Evolutionary conservation across 768 basidiomycete species (phyloP), one percentile per base, ranked within the genome.

Genomic region (Candolleomyces aberdarensis): DNA sequence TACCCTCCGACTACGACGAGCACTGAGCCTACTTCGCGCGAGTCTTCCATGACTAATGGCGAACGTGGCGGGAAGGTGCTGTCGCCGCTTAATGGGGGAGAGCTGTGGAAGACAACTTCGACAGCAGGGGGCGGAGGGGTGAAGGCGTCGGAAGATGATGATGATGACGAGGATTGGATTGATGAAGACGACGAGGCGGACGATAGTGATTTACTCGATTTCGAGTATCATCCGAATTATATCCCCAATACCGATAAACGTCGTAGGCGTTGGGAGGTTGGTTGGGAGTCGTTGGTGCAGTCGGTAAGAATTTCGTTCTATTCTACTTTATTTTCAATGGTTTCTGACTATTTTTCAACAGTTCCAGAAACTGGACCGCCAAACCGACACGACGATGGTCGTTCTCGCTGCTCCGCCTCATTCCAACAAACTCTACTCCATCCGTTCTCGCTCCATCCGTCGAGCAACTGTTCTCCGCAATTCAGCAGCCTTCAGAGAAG

Each of bases 301-400:
- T 88, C 88, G 60, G 91, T 91, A 68, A 68, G 81, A 75, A 44
- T 15, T 2, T 48, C 54, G 53, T n/a, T 3, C 56, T 56, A 11
- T 46, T 47, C 61, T 49, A 14, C 20, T 59, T 74, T 17, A 11
- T 5, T 10, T 7, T 39, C 17, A 19, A 22, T 57, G 46, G 43
- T 40, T 6, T 48, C 56, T 32, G 47, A 20, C 50, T 15, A 29
- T 19, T 63, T 58, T 47, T 9, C 14, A 14, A 39, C 62, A 93
- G 91, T 88, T 93, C 79, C 87, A 90, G 74, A 80, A 80, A 36
- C 74, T 93, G 32, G 91, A 92, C 73, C 81, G 89, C 48, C 88
- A 92, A 71, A 93, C 91, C 3, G 91, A 92, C 64, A 80, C 90
- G 10, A 92, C 89, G 0, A 80, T 93, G 76, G 72, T 92, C 26